Base-by-base conservation (phyloP, 2,329 filamentous ascomycete species). In the Diaporthe eres region DNA sequence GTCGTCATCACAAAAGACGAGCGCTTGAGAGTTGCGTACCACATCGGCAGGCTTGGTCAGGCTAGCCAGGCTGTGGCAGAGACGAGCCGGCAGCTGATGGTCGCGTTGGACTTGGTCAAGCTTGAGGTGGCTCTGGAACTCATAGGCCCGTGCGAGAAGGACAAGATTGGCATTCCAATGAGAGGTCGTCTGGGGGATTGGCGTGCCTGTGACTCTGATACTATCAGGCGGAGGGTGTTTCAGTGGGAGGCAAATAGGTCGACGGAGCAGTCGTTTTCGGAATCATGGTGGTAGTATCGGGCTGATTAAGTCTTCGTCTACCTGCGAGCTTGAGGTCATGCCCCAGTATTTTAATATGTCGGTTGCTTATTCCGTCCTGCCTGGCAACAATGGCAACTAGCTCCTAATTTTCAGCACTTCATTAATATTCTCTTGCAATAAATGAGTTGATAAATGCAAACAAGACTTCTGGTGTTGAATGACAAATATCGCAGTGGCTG, bases 81-180 rank as follows among this genome's bases (percentile, higher is more conserved):
- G 6, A 53, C 19, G 0, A n/a, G 13, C 6, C 25, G 28, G 22
- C 74, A 75, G 58, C 12, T 53, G 28, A 39, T 39, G 57, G 34
- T 57, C 6, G 74, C 58, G 2, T 22, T 42, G 17, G 74, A 72
- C 47, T 13, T 75, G 49, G 39, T 72, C 57, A 72, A 39, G 49
- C 37, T 75, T 22, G 68, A 72, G 49, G 74, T 72, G 28, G 49
- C 60, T 22, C 51, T 55, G 49, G 17, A 67, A 13, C 19, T 75
- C 28, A 51, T 75, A 4, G 68, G 25, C 6, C 13, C 31, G 17
- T 67, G 58, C 28, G 2, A 65, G n/a, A 39, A 39, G n/a, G 51
- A 49, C 7, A 31, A 44, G 17, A 31, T 58, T 47, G 63, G n/a
- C 19, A n/a, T n/a, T n/a, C n/a, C 25, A 13, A 9, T 51, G 3